Conservation (phyloP, 1,284 basidiomycete genomes). For the Trametes sp. region DNA sequence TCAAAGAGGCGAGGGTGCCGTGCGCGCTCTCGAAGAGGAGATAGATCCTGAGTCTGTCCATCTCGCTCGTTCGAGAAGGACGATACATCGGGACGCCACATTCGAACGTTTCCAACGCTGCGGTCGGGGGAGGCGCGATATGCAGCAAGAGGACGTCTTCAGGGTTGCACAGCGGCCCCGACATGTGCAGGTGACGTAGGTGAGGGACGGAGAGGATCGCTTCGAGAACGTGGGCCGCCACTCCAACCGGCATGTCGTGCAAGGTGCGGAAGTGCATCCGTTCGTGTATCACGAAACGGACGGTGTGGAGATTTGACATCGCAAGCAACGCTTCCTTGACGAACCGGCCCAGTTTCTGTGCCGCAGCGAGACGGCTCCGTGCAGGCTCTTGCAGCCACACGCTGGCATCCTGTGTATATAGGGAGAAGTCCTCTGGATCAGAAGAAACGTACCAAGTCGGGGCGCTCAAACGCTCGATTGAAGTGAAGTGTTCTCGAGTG, state of each 20-base stretch:
- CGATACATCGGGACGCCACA: background rate
- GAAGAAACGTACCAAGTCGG: background rate
- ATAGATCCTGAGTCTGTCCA: background rate
- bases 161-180: background rate
- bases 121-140: background rate
- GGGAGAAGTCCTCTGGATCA: background rate
- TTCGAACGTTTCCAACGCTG: background rate
- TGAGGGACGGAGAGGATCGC: slow-evolving; percentile 1
- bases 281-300: background rate
- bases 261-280: background rate
- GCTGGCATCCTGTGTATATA: too few species aligned
- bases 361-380: background rate
- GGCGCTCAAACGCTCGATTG: background rate
- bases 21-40: background rate
- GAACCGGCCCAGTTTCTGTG: background rate
- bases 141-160: background rate
- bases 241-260: background rate
- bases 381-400: background rate
- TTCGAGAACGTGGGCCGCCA: background rate
- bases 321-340: background rate
- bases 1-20: background rate
- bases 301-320: background rate
- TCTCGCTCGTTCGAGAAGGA: background rate
- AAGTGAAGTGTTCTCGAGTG: background rate
- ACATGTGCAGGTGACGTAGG: background rate